Base-by-base conservation (phyloP, 305 asterid species). In the Fraxinus ornus region DNA sequence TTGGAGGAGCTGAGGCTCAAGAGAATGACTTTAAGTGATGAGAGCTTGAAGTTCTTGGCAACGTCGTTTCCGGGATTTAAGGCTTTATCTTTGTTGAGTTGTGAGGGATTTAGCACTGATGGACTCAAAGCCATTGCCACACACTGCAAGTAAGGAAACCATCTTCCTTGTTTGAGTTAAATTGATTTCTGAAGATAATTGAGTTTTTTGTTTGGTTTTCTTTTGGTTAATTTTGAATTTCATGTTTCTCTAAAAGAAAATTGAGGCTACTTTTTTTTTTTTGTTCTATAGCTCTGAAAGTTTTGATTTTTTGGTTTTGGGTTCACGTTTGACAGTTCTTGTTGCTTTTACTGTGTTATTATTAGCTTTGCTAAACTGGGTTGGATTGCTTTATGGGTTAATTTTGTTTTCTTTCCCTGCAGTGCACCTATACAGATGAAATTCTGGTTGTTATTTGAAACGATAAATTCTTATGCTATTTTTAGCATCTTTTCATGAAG, bases 1-100 rank as follows among this genome's bases (percentile, higher is more conserved):
- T 79, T 90, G 19, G 93, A 90, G 85, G 88, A 90, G 87, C 37
- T 88, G 73, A 82, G 86, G 77, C 84, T 90, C 19, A 90, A 88
- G 86, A 83, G 93, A 60, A 90, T 90, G 93, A 79, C 78, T 26
- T 77, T 90, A 0, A 80, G 26, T 68, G 88, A 88, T 79, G 88
- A 88, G 75, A 88, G 85, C 82, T 76, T 90, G 80, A 84, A 84
- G 81, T 79, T 86, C 74, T 79, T 90, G 70, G 90, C 91, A 5
- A 81, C 81, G 26, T 85, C 90, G 0, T 89, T 88, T 76, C 79
- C 87, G 3, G 22, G 81, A 55, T 89, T 89, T 83, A 88, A 86
- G 81, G 87, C 81, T 78, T 84, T 89, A 41, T 83, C 90, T 75
- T 84, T 89, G 84, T 73, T 73, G 13, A 81, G 84, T 49, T 89